Evolutionary conservation across 2,329 filamentous ascomycete species (phyloP), one percentile per base, ranked within the genome.

Genomic region (Cladobotryum mycophilum): DNA sequence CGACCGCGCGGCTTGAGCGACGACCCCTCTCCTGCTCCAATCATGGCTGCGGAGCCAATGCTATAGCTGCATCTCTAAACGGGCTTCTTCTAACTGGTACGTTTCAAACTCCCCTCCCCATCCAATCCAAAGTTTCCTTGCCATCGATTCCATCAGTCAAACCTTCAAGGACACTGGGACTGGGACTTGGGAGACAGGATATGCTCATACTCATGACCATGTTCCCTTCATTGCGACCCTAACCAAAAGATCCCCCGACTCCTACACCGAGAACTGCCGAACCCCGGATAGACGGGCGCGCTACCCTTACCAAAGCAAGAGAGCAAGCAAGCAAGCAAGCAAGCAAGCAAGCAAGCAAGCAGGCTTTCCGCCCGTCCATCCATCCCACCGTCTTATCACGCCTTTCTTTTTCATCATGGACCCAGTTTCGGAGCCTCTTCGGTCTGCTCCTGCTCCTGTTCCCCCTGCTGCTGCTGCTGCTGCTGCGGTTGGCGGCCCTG

Each of bases 401-500:
- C 45, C 18, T 37, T 40, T 20, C 37, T 41, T 44, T 35, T 36
- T 49, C 25, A 40, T 56, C 47, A 64, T 62, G 60, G 63, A 62
- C 55, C 60, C 59, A 53, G 60, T 60, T 36, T 61, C 65, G 66
- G 64, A 59, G 56, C 53, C 61, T 65, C 56, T 62, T 67, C 63
- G 64, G 62, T 58, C 64, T 54, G 55, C 61, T 49, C 36, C 43
- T 37, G 47, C 45, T 38, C 30, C 48, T 18, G 13, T 11, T 40
- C 13, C 37, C 14, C 9, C 37, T 18, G 25, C 47, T 18, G n/a
- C 13, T 40, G 11, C 13, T 15, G 6, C n/a, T 15, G 6, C 37
- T 15, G 14, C 37, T 18, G 37, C 37, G n/a, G 37, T 18, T 13
- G n/a, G n/a, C 37, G 37, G 34, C 12, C 30, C 43, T 45, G 46